These are phyloP conservation scores for Terfezia boudieri DNA, from an alignment of 495 filamentous ascomycete species.

Conservation along the genomic window DNA sequence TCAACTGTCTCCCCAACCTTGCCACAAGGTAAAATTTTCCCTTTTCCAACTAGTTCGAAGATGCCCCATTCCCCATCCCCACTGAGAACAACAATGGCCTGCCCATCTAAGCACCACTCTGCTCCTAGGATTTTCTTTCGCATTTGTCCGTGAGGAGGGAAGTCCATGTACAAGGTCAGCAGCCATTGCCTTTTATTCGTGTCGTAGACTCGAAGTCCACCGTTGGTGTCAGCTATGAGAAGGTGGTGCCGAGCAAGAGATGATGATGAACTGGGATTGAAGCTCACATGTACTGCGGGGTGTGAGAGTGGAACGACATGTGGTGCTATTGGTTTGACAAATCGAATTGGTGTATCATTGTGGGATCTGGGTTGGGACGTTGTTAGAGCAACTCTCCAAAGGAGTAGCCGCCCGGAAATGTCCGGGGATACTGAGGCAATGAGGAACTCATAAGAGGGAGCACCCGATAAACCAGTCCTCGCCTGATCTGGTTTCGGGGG, in stretches of 20 bases:
- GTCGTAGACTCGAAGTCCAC: slow-evolving; percentile 31
- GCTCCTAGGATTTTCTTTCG: slow-evolving; percentile 65
- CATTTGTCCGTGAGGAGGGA: slow-evolving; percentile 5
- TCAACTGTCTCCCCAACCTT: background rate
- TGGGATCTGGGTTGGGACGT: slow-evolving; percentile 20
- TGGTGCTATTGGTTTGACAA: slow-evolving; percentile 8
- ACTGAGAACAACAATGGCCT: slow-evolving; percentile 50
- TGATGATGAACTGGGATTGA: slow-evolving; percentile 37
- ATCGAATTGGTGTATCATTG: slow-evolving; percentile 3
- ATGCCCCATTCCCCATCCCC: slow-evolving; percentile 84
- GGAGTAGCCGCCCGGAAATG: slow-evolving; percentile 31
- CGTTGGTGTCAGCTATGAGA: slow-evolving; percentile 33
- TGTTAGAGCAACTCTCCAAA: slow-evolving; percentile 22
- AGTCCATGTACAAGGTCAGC: slow-evolving; percentile 12
- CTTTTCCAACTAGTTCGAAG: slow-evolving; percentile 54
- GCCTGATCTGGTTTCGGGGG: slow-evolving; percentile 3
- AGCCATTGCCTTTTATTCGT: slow-evolving; percentile 6
- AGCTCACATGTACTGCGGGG: slow-evolving; percentile 31
- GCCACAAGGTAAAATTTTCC: background rate
- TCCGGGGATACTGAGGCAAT: slow-evolving; percentile 20
- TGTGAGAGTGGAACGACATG: slow-evolving; percentile 26
- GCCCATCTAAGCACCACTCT: slow-evolving; percentile 62
- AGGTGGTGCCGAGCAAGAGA: slow-evolving; percentile 28
- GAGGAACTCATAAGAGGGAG: slow-evolving; percentile 9
- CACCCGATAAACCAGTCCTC: too few relatives aligned